Base-by-base conservation (phyloP, 768 basidiomycete species). In the Kwoniella bestiolae region DNA sequence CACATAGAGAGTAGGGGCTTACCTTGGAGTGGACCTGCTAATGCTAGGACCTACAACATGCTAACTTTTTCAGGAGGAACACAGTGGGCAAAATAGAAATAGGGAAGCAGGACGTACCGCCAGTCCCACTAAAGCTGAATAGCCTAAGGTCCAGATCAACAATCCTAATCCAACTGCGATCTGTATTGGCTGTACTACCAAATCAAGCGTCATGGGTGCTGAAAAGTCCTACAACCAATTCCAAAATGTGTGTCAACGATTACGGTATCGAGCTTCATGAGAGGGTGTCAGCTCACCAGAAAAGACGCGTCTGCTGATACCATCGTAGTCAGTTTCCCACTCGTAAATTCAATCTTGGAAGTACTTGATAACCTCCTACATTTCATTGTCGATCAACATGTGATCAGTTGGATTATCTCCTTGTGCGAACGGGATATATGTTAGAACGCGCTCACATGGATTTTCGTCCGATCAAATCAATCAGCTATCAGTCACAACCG, bases 291-390 rank as follows among this genome's bases (percentile, higher is more conserved):
- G 38, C n/a, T 82, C 78, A 70, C 88, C 25, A 89, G 75, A 50
- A 86, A 84, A 5, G 84, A 84, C 0, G 87, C 80, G 72, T 91
- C 89, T 12, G 86, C 66, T 0, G 87, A 86, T 9, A 90, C 87
- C 83, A 90, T 86, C 0, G 89, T 90, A 18, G 86, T 89, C 58
- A 89, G 86, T 71, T 89, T 84, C 0, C 89, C 89, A 31, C 85
- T 85, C 25, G 84, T 85, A 69, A 89, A 87, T 46, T 86, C 83
- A 34, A 85, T 66, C 23, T 87, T 83, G 6, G 88, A 84, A 46
- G 84, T 83, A 0, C 86, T 86, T 23, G 89, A 90, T 0, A 90
- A 80, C 8, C 88, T 84, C 73, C 70, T 72, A 47, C 31, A 16
- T 21, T n/a, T 60, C 12, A 55, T n/a, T 41, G 46, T 28, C n/a